These are phyloP conservation scores for Neonectria coccinea DNA, from an alignment of 2,329 filamentous ascomycete genomes.

Conservation along the genomic window DNA sequence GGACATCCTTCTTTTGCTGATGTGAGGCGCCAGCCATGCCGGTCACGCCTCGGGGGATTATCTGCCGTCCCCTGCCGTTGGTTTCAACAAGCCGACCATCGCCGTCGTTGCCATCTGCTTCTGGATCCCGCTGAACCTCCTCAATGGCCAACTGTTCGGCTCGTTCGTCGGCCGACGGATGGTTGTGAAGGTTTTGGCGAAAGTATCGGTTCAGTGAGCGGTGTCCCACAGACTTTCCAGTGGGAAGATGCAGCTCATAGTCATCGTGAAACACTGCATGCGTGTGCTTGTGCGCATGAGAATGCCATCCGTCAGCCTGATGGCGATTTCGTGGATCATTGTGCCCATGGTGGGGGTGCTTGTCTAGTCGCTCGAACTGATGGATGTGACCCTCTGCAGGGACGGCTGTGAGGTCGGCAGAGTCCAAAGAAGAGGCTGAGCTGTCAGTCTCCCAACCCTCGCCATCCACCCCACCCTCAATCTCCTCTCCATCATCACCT, in stretches of 20 bases:
- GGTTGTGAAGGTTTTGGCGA: slow-evolving; percentile 89
- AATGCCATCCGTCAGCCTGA: slow-evolving; percentile 82
- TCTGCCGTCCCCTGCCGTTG: slow-evolving; percentile 61
- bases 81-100: slow-evolving; percentile 51
- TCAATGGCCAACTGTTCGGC: slow-evolving; percentile 74
- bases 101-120: slow-evolving; percentile 52
- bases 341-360: slow-evolving; percentile 81
- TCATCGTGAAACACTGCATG: slow-evolving; percentile 90
- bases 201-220: slow-evolving; percentile 89
- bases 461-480: slow-evolving; percentile 69
- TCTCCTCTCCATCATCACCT: slow-evolving; percentile 61
- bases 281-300: slow-evolving; percentile 79
- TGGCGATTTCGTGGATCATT: slow-evolving; percentile 78
- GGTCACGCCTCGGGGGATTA: slow-evolving; percentile 76
- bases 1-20: slow-evolving; percentile 77
- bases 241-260: slow-evolving; percentile 92
- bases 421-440: slow-evolving; percentile 88
- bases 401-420: slow-evolving; percentile 83
- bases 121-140: slow-evolving; percentile 40
- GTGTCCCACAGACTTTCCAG: slow-evolving; percentile 89
- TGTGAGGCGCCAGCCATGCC: slow-evolving; percentile 84
- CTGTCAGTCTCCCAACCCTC: slow-evolving; percentile 97
- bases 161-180: slow-evolving; percentile 83
- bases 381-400: slow-evolving; percentile 79
- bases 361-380: slow-evolving; percentile 77